Conservation (phyloP, 2,329 filamentous ascomycete genomes). For the Pseudogymnoascus sp. region DNA sequence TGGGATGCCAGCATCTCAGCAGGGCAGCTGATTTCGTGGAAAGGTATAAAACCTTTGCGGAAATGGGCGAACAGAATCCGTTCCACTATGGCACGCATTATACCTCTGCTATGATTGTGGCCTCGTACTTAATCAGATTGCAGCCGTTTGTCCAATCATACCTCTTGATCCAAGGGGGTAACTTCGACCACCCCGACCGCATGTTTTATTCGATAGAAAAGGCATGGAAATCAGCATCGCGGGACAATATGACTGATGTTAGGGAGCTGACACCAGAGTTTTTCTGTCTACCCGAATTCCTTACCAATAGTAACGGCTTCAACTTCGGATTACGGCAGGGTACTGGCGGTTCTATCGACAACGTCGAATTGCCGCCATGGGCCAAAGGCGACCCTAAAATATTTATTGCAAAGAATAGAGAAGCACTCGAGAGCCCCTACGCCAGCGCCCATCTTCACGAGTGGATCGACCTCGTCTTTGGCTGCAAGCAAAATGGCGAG, state of each 20-base stretch:
- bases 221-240: slow-evolving; percentile 85
- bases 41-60: slow-evolving; percentile 78
- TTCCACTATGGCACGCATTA: slow-evolving; percentile 99
- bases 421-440: slow-evolving; percentile 87
- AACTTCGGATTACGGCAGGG: slow-evolving; percentile 88
- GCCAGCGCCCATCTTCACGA: slow-evolving; percentile 84
- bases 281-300: slow-evolving; percentile 91
- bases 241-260: slow-evolving; percentile 87
- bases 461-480: slow-evolving; percentile 96
- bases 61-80: slow-evolving; percentile 76
- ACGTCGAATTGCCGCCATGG: slow-evolving; percentile 89
- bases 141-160: slow-evolving; percentile 97
- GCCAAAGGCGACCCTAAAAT: slow-evolving; percentile 93
- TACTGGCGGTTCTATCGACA: slow-evolving; percentile 69
- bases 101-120: slow-evolving; percentile 97
- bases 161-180: slow-evolving; percentile 87
- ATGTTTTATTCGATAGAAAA: slow-evolving; percentile 90
- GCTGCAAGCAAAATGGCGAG: slow-evolving; percentile 87
- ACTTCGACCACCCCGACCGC: slow-evolving; percentile 91
- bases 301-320: slow-evolving; percentile 89
- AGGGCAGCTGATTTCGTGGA: slow-evolving; percentile 76
- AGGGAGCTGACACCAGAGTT: slow-evolving; percentile 94
- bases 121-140: slow-evolving; percentile 88
- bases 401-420: slow-evolving; percentile 92
- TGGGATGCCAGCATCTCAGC: slow-evolving; percentile 79